Conservation (phyloP, 306 rosid species). For the Gynostemma pentaphyllum region DNA sequence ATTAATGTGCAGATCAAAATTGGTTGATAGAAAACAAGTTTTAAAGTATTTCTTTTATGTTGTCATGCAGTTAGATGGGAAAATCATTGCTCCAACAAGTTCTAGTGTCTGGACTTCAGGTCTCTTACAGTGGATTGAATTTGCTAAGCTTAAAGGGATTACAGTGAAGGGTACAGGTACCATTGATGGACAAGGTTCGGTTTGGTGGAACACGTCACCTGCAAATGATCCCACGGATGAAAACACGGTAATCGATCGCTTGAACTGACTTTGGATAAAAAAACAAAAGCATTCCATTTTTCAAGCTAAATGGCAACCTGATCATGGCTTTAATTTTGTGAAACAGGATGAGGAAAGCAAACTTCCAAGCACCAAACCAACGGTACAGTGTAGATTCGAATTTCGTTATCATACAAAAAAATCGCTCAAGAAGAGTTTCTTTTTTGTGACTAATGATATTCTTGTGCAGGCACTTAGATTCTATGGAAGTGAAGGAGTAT, state of each 20-base stretch:
- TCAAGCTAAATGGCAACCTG: neutral
- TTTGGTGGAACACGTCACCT: slow-evolving; percentile 75
- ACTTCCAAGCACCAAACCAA: slow-evolving; percentile 79
- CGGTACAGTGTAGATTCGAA: slow-evolving; percentile 36
- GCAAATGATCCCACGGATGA: slow-evolving; percentile 52
- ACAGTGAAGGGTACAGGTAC: slow-evolving; percentile 72
- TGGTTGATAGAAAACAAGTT: neutral
- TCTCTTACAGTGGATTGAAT: slow-evolving; percentile 68
- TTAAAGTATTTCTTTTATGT: neutral
- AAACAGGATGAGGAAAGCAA: slow-evolving; percentile 12
- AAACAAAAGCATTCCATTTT: neutral
- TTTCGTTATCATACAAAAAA: neutral
- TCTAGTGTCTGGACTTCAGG: slow-evolving; percentile 66
- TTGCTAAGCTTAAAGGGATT: slow-evolving; percentile 62
- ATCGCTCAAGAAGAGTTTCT: neutral
- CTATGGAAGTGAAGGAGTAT: slow-evolving; percentile 72
- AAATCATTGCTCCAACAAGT: slow-evolving; percentile 69
- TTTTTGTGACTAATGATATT: neutral
- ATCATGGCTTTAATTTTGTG: neutral
- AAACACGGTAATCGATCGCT: slow-evolving; percentile 1
- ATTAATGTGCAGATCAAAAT: neutral
- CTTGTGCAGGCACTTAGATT: slow-evolving; percentile 70
- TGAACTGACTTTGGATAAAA: neutral
- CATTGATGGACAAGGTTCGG: slow-evolving; percentile 85
- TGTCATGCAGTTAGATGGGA: slow-evolving; percentile 66